These are phyloP conservation scores for Dactylis glomerata DNA, from an alignment of 176 grass and related monocot species.

Conservation along the genomic window DNA sequence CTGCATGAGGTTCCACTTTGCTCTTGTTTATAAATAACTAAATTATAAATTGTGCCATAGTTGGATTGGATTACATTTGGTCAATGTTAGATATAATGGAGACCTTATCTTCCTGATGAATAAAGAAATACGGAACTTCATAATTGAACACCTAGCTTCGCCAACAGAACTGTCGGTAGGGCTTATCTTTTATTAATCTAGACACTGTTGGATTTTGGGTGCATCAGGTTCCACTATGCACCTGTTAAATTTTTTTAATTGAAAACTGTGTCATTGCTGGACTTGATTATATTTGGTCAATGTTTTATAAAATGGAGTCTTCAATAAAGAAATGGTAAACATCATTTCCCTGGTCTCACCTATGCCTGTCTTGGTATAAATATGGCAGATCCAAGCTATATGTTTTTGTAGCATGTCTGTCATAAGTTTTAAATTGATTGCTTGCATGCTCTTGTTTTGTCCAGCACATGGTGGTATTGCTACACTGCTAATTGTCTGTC, in stretches of 20 bases:
- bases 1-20: neutral
- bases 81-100: neutral
- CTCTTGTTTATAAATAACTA: neutral
- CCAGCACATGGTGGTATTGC: neutral
- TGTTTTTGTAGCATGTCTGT: neutral
- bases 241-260: no score
- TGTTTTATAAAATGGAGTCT: neutral
- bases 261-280: constrained; percentile 6
- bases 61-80: constrained; percentile 2
- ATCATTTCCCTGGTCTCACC: neutral
- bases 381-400: neutral
- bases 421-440: neutral
- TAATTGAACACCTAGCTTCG: constrained; percentile 10
- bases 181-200: neutral
- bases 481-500: neutral
- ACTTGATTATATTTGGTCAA: constrained; percentile 9
- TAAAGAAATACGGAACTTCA: neutral
- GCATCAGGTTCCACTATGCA: neutral
- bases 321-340: neutral
- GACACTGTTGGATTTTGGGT: neutral
- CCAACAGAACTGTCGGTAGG: neutral
- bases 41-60: neutral
- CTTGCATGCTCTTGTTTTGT: neutral
- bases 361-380: neutral
- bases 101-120: neutral